Evolutionary conservation across 305 asterid genomes (phyloP), one percentile per base, ranked within the genome.

Genomic region (Salvia sclarea): DNA sequence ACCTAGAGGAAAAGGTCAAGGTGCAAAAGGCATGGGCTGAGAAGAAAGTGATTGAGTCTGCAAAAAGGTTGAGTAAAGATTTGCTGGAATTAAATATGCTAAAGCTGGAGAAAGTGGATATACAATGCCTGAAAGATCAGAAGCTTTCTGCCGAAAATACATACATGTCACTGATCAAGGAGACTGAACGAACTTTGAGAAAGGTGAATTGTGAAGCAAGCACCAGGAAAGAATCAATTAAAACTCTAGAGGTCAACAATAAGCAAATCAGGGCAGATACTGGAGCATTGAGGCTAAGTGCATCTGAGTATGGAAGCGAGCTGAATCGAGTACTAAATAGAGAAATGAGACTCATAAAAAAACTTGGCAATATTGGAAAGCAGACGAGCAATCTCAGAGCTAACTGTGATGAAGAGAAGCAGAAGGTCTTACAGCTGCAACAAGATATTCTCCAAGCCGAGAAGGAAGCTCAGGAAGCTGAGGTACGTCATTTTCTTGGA

Each of bases 1-100:
- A 80, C 40, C 81, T 86, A 1, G 80, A 80, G 55, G 78, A 63
- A 57, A 75, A 74, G 71, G 85, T 77, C 8, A 75, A 77, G 69
- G 85, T 79, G 47, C 61, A 78, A 61, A 86, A 84, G 68, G 72
- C 76, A 25, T 83, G 90, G 90, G 88, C 88, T 2, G 78, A 78
- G 45, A 72, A 77, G 68, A 87, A 81, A 80, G 88, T 83, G 1
- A 70, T 80, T 64, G 88, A 83, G 68, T 86, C 88, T 16, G 89
- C 86, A 2, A 78, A 75, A 33, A 83, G 72, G 78, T 75, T 85
- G 58, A 76, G 85, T 58, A 70, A 81, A 59, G 85, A 85, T 74
- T 61, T 76, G 43, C 71, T 78, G 11, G 95, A 87, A 70, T 75
- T 87, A n/a, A 73, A 82, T 76, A 60, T 57, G 66, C 61, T 87